These are phyloP conservation scores for Phyllosticta citrichinensis DNA, from an alignment of 2,329 filamentous ascomycete genomes.

Conservation along the genomic window DNA sequence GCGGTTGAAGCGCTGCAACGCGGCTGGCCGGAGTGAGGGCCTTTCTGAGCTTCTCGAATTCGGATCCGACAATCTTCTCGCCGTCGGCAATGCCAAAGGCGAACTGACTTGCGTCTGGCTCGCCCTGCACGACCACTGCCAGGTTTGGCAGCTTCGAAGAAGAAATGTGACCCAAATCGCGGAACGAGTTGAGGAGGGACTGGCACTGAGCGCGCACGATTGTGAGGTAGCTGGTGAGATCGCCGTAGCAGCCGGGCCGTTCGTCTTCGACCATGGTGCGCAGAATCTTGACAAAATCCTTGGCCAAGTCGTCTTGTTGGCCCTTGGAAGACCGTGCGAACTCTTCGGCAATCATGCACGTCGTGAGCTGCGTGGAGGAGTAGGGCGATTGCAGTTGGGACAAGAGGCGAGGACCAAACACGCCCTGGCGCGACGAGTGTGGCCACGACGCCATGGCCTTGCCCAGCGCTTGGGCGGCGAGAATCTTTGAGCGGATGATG, in stretches of 20 bases:
- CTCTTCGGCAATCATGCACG: slow-evolving; percentile 79
- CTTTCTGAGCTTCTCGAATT: slow-evolving; percentile 84
- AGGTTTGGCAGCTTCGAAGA: slow-evolving; percentile 59
- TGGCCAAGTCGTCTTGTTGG: slow-evolving; percentile 39
- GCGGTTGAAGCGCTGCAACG: slow-evolving; percentile 67
- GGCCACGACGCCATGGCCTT: slow-evolving; percentile 71
- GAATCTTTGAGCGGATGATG: slow-evolving; percentile 81
- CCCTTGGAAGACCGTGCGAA: slow-evolving; percentile 53
- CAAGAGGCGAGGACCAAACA: slow-evolving; percentile 55
- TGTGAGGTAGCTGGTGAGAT: slow-evolving; percentile 82
- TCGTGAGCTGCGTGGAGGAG: slow-evolving; percentile 77
- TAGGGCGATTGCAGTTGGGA: slow-evolving; percentile 61
- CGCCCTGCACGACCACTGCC: slow-evolving; percentile 87
- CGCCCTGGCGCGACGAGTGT: slow-evolving; percentile 45
- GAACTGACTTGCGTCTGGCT: slow-evolving; percentile 79
- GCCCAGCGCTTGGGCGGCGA: slow-evolving; percentile 76
- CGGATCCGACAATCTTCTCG: slow-evolving; percentile 74
- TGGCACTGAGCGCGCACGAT: slow-evolving; percentile 86
- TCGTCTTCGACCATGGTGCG: slow-evolving; percentile 71
- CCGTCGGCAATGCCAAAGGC: slow-evolving; percentile 84
- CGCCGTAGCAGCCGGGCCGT: slow-evolving; percentile 72
- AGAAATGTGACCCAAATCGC: slow-evolving; percentile 44
- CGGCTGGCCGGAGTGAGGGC: slow-evolving; percentile 80
- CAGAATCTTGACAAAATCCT: slow-evolving; percentile 54
- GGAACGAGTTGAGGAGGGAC: slow-evolving; percentile 81